Evolutionary conservation across 83 land plant species (phyloP), one percentile per base, ranked within the genome.

Genomic region (Thuja plicata): DNA sequence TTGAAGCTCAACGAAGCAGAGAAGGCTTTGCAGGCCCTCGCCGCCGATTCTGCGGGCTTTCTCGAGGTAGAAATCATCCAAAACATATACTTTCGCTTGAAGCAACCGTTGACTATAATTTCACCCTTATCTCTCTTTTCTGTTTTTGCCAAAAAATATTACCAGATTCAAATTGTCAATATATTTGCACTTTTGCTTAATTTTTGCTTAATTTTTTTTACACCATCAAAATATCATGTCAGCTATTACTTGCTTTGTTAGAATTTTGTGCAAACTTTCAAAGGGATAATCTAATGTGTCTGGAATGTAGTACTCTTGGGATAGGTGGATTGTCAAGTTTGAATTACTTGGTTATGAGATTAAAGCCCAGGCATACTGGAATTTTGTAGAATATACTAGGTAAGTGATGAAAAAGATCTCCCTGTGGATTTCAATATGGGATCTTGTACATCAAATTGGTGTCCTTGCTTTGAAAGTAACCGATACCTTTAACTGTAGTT

Each of bases 11-110:
- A 92, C 71, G 90, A 96, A 88, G 98, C 98, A 87, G 98, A 98
- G 89, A 95, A 87, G 81, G 98, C 99, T 2, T 88, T 98, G 54
- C 99, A 98, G 88, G 99, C 99, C n/a, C 95, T 98, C 48, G 99
- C 99, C 70, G 92, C 99, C 8, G 99, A 98, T 88, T 92, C 97
- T 50, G 93, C 94, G 43, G 99, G 99, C 9, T 97, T 98, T 88
- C 76, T 98, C 84, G 99, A 98, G 99, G 99, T 98, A 66, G 1
- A 66, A 66, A 66, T 27, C 73, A 66, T 27, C 73, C n/a, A 66
- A 66, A 66, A 66, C 73, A 8, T 66, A 62, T 62, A 66, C 10
- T 24, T 27, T 66, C 30, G 6, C 2, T 21, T 62, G 24, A 57
- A 57, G 24, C 66, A 57, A 57, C 54, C 15, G 3, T 12, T 50